Conservation (phyloP, 1,284 basidiomycete species). For the Anthracocystis panici-leucophaei region DNA sequence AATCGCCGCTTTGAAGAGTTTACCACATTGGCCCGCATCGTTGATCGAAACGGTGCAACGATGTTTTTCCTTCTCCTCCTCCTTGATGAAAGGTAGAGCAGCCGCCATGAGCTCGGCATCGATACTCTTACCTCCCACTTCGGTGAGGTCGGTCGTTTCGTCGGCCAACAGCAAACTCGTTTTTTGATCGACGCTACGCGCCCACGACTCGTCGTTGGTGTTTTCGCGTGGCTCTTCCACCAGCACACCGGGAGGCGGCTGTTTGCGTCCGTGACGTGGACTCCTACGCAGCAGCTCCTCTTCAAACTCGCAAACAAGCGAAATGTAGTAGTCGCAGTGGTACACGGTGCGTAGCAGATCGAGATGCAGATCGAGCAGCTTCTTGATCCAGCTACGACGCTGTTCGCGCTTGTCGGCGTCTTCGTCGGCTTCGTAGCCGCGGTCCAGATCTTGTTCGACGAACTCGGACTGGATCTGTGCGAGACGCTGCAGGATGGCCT, state of each 20-base stretch:
- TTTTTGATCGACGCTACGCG: constrained; percentile 57
- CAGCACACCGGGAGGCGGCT: constrained; percentile 28
- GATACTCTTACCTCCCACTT: constrained; percentile 49
- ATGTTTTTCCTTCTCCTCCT: constrained; percentile 62
- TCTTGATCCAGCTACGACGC: constrained; percentile 49
- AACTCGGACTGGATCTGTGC: constrained; percentile 28
- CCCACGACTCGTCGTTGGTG: constrained; percentile 58
- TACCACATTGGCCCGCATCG: constrained; percentile 52
- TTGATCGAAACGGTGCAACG: constrained; percentile 55
- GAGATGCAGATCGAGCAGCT: constrained; percentile 62
- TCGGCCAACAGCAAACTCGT: constrained; percentile 47
- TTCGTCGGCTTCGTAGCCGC: constrained; percentile 35
- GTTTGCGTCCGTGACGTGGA: constrained; percentile 52
- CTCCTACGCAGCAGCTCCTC: constrained; percentile 63
- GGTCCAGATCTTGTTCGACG: constrained; percentile 35
- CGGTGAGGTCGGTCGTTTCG: constrained; percentile 42
- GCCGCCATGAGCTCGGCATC: constrained; percentile 45
- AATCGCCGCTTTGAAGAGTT: constrained; percentile 61
- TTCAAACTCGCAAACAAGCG: constrained; percentile 60
- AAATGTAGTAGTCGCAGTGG: constrained; percentile 67
- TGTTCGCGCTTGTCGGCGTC: constrained; percentile 36
- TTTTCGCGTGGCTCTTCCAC: constrained; percentile 44
- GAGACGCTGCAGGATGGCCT: constrained; percentile 45
- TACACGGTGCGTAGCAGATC: constrained; percentile 64
- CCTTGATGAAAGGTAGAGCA: constrained; percentile 50